Evolutionary conservation across 305 asterid species (phyloP), one percentile per base, ranked within the genome.

Genomic region (Petunia hybrid): DNA sequence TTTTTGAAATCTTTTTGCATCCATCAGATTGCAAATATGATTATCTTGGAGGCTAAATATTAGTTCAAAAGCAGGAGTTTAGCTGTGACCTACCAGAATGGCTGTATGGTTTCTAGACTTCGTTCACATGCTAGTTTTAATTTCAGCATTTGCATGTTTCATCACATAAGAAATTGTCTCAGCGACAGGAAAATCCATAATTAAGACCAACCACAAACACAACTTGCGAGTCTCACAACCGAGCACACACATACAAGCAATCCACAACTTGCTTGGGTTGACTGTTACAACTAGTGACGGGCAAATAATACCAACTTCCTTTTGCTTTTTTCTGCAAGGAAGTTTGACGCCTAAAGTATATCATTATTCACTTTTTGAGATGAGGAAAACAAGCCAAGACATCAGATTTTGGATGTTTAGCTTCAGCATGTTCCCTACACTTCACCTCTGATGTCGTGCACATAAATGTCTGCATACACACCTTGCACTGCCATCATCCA

Each of bases 361-460:
- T 22, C 31, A 22, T 22, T 35, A 51, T 64, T 86, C 85, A 87
- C 69, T 81, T 59, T 80, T 89, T 85, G 40, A 89, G 90, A 85
- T 89, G 92, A 74, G 93, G 95, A 85, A 91, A 91, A 84, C 95
- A 89, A 10, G 89, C 66, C 4, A 3, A 13, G 22, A 88, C 65
- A 71, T 89, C 92, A 13, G 88, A 80, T 81, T 91, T 91, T 35
- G 95, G 93, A 80, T 91, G 95, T 87, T 88, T 88, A 16, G 95
- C 92, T 84, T 91, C 93, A 16, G 91, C 92, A 65, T 91, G 95
- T 68, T 91, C 95, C 87, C 78, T 87, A 87, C 95, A 89, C 82
- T 91, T 91, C 85, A 87, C 93, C 88, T 91, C 95, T 8, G 93
- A 84, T 0, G 92, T 91, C 4, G 94, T 91, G 88, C 94, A 91